These are phyloP conservation scores for Hyparrhenia diplandra DNA, from an alignment of 176 grass and related monocot species.

Conservation along the genomic window DNA sequence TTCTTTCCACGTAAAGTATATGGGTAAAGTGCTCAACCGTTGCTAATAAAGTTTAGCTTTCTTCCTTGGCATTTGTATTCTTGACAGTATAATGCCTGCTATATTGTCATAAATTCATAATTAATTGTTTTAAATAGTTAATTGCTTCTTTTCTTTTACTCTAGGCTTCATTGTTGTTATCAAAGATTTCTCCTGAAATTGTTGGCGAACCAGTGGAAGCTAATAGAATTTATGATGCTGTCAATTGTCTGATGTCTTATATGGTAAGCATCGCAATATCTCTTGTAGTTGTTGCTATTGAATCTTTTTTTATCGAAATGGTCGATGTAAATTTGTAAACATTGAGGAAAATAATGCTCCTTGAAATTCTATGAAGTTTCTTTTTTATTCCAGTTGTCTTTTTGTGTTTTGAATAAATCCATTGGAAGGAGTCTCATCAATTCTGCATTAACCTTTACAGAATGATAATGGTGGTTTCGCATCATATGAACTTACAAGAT, in stretches of 20 bases:
- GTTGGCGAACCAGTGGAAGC: slow-evolving; percentile 56
- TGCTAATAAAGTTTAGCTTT: slow-evolving; percentile 5
- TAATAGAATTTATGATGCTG: slow-evolving; percentile 66
- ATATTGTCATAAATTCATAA: neutral
- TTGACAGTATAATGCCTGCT: neutral
- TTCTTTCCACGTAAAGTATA: neutral
- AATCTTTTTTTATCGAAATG: neutral
- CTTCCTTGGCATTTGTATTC: slow-evolving; percentile 3
- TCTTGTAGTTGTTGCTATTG: neutral
- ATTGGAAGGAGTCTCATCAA: slow-evolving; percentile 14
- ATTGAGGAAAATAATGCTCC: neutral
- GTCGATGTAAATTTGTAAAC: neutral
- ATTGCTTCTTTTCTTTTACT: slow-evolving; percentile 5
- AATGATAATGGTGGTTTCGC: slow-evolving; percentile 89
- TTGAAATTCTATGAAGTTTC: slow-evolving; percentile 17
- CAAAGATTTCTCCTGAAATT: slow-evolving; percentile 70
- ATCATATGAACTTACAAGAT: slow-evolving; percentile 87
- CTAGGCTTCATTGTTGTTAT: slow-evolving; percentile 69
- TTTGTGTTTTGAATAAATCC: too few relatives aligned
- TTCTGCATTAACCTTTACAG: slow-evolving; percentile 35
- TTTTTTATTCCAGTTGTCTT: slow-evolving; percentile 1
- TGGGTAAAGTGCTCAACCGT: neutral
- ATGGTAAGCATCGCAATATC: slow-evolving; percentile 48
- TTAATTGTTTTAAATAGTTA: neutral
- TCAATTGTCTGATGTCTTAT: slow-evolving; percentile 77